phyloP scores from a whole-genome alignment of 345 rosid genomes.

The Lenwebbia sp. region DNA sequence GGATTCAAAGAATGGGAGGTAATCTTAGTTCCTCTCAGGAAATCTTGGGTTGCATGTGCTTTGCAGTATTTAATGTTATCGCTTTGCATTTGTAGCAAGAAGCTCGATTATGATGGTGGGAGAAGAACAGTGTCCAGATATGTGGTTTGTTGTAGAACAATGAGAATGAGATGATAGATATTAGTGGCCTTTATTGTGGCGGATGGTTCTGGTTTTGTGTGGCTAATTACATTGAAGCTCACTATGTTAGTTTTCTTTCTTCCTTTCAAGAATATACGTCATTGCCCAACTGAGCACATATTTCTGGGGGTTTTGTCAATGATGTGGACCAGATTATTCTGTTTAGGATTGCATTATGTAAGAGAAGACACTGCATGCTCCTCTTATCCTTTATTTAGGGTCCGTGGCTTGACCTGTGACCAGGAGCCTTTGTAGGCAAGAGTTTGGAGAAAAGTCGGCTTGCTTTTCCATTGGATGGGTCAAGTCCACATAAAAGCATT shows the following conservation, averaged over 20 bases:
- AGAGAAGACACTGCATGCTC: neutral
- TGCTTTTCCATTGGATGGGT: neutral
- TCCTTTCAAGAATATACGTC: neutral
- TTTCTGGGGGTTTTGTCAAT: neutral
- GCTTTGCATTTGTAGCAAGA: neutral
- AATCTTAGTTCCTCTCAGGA: neutral
- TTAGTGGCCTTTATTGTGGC: neutral
- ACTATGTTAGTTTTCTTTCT: neutral
- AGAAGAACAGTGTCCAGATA: neutral
- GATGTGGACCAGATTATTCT: neutral
- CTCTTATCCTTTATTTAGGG: neutral
- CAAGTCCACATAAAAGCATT: neutral
- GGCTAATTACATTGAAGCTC: neutral
- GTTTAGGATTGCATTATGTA: neutral
- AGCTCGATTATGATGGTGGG: neutral
- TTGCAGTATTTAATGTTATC: neutral
- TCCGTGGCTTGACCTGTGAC: neutral
- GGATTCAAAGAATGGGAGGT: conserved; percentile 7
- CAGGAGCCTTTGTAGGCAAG: neutral
- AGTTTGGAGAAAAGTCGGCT: neutral
- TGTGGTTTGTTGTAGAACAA: neutral
- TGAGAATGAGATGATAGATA: neutral
- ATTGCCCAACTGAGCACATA: neutral
- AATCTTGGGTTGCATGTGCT: neutral
- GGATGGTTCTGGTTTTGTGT: neutral